Evolutionary conservation across 495 filamentous ascomycete genomes (phyloP).

Genomic region (Darksidea phi): DNA sequence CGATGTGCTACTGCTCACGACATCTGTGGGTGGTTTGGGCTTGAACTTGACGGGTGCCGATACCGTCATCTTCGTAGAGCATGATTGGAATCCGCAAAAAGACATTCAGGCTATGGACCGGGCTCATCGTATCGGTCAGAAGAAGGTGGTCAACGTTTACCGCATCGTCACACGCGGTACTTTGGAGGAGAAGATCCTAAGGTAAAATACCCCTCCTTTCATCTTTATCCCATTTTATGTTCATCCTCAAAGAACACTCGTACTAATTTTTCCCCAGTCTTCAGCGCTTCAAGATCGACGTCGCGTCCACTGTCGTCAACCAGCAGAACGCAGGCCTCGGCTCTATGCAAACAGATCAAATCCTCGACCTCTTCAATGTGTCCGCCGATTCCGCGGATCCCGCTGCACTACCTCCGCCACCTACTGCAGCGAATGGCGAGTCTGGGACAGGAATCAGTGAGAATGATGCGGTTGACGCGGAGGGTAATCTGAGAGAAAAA

Average conservation of each 20-base stretch:
- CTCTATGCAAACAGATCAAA: constrained; percentile 97
- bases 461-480: constrained; percentile 92
- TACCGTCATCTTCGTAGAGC: constrained; percentile 98
- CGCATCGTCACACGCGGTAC: constrained; percentile 92
- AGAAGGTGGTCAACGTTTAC: constrained; percentile 99
- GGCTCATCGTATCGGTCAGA: constrained; percentile 96
- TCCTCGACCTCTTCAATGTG: constrained; percentile 93
- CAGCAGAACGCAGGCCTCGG: constrained; percentile 95
- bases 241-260: not conserved
- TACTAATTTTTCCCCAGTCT: constrained; percentile 54
- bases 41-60: constrained; percentile 96
- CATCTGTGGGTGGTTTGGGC: constrained; percentile 89
- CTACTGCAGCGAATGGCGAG: constrained; percentile 53
- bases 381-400: constrained; percentile 65
- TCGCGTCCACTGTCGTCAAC: constrained; percentile 96
- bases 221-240: not conserved
- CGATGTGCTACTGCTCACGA: constrained; percentile 88
- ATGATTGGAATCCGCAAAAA: constrained; percentile 99
- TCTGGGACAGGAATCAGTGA: constrained; percentile 55
- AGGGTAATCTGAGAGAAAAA: constrained; percentile 87
- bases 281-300: constrained; percentile 99
- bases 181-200: constrained; percentile 96
- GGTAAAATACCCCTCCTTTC: no score
- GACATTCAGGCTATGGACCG: constrained; percentile 99
- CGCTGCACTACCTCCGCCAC: constrained; percentile 57